These are phyloP conservation scores for Hemisphaericaspora xylofermentans DNA, from an alignment of 1,139 yeast species.

Conservation along the genomic window DNA sequence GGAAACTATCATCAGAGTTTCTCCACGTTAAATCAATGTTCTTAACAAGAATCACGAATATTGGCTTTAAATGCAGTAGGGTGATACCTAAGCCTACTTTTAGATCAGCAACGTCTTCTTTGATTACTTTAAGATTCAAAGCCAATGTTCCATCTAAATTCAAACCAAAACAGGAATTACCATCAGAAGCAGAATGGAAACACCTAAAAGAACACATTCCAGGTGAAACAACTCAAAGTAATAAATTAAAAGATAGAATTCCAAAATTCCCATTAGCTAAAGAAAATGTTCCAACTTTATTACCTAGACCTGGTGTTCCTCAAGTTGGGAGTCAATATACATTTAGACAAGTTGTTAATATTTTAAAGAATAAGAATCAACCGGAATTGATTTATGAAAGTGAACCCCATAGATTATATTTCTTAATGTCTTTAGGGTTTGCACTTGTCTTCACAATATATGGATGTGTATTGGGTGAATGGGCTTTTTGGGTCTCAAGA, in stretches of 20 bases:
- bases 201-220: slow-evolving; percentile 55
- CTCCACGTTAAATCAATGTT: not conserved
- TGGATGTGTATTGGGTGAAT: slow-evolving; percentile 59
- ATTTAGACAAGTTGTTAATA: slow-evolving; percentile 62
- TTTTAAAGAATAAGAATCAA: slow-evolving; percentile 52
- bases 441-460: slow-evolving; percentile 69
- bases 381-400: slow-evolving; percentile 83
- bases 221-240: slow-evolving; percentile 55
- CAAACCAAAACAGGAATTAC: slow-evolving; percentile 28
- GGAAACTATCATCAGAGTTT: not conserved
- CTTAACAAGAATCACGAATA: slow-evolving; percentile 1
- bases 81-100: not conserved
- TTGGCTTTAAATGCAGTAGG: not conserved
- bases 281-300: slow-evolving; percentile 64
- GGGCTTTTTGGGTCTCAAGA: slow-evolving; percentile 57
- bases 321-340: slow-evolving; percentile 57
- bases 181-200: slow-evolving; percentile 45
- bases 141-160: slow-evolving; percentile 28
- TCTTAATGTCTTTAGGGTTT: slow-evolving; percentile 65
- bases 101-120: not conserved
- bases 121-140: slow-evolving; percentile 17
- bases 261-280: slow-evolving; percentile 68
- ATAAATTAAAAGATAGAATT: slow-evolving; percentile 47
- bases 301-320: slow-evolving; percentile 76
- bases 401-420: slow-evolving; percentile 78